Evolutionary conservation across 176 grass and related monocot genomes (phyloP).

Genomic region (Aegilops tauschii): DNA sequence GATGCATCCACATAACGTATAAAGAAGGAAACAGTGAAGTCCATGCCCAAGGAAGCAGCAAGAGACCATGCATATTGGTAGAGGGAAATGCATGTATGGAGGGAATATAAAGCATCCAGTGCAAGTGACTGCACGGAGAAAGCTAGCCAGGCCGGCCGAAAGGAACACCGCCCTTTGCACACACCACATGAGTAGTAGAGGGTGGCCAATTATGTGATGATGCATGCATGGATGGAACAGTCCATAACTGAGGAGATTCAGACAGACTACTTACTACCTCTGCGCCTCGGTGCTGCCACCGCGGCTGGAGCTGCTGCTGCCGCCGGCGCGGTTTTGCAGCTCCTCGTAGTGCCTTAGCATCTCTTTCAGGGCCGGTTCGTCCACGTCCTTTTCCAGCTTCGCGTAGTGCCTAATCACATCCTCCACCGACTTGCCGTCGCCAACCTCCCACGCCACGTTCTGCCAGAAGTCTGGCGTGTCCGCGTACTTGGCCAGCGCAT

Average conservation of each 20-base stretch:
- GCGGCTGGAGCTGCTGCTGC: not conserved
- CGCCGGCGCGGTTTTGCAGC: not conserved
- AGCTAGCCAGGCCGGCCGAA: too few relatives aligned
- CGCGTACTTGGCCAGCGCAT: conserved; percentile 41
- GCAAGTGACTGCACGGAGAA: too few relatives aligned
- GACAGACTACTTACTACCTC: conserved; percentile 32
- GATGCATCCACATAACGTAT: too few relatives aligned
- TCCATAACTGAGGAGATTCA: not conserved
- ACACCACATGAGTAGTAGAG: too few relatives aligned
- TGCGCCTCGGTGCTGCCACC: not conserved
- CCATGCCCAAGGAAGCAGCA: too few relatives aligned
- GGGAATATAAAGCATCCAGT: not conserved
- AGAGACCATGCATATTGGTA: too few relatives aligned
- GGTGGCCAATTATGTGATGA: not conserved
- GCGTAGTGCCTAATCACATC: conserved; percentile 33
- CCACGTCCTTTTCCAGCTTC: not conserved
- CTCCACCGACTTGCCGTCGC: conserved; percentile 9
- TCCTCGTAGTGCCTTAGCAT: too few relatives aligned
- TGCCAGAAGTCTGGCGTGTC: conserved; percentile 54
- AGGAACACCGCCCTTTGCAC: too few relatives aligned
- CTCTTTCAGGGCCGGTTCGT: not conserved
- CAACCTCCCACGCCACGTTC: conserved; percentile 53
- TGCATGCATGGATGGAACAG: conserved; percentile 11
- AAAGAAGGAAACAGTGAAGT: too few relatives aligned
- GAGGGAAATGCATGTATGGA: too few relatives aligned